Evolutionary conservation across 1,284 basidiomycete species (phyloP), one percentile per base, ranked within the genome.

Genomic region (Ganoderma sp.): DNA sequence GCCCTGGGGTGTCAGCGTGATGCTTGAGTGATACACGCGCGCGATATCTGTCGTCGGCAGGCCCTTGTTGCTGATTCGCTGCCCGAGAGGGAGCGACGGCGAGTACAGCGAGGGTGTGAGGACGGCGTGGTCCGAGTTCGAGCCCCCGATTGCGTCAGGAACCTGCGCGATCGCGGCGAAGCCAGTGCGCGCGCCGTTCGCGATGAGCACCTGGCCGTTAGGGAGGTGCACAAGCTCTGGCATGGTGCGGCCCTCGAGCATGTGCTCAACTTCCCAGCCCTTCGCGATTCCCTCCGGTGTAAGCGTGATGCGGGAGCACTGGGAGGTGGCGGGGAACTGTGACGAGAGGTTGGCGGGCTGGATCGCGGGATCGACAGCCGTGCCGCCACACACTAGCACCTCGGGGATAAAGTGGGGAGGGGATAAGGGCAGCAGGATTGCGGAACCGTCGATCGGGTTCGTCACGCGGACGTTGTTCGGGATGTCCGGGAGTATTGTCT

Each of bases 41-140:
- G 82, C 74, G 63, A 85, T 83, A 58, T 81, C 78, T 0, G 84
- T 82, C 3, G 80, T 79, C 0, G 83, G 83, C 73, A 88, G 78
- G n/a, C 81, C 83, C 28, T 78, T 74, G 60, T 79, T 81, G 50
- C 80, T 80, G 74, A 88, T 82, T 42, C 87, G 81, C 66, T 78
- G 73, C 25, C 86, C 86, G 3, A 79, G 66, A 0, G 82, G 82
- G 22, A 81, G 80, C 42, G 69, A 66, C 0, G 86, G 86, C 34
- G 84, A 83, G 75, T 87, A 89, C 2, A 89, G 69, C 17, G 84
- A 79, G 4, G 87, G 87, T 14, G 79, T 79, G 69, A 84, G 76
- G 67, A 74, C 75, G 5, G 79, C 75, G 71, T 83, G 79, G 68
- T 86, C 84, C 0, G 85, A 81, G 74, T 88, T 84, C 9, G 82